Base-by-base conservation (phyloP, 2,329 filamentous ascomycete genomes). In the Penicillium crustosum region DNA sequence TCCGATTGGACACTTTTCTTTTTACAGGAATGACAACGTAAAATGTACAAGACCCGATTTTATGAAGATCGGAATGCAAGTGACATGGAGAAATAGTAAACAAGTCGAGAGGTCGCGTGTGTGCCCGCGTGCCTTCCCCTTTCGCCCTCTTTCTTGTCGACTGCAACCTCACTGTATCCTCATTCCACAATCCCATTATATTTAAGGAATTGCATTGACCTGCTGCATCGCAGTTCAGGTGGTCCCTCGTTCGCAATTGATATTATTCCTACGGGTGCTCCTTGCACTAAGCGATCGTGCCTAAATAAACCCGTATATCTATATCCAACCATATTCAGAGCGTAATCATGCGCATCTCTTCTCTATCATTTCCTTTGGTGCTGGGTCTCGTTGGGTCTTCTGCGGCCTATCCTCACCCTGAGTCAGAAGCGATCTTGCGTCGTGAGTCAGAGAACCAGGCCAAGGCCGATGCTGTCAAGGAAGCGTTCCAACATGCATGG, bases 401-500 rank as follows among this genome's bases (percentile, higher is more conserved):
- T 19, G 43, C 58, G 13, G 69, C 68, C 33, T 62, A 64, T 57
- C 68, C 70, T 3, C 55, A 63, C 13, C 36, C 45, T 17, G 50
- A 62, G 4, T 38, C 45, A 17, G 61, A 66, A 50, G 52, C 59
- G 7, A 35, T 61, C 21, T 42, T 63, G 39, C 51, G 61, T 35
- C 56, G 41, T 7, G 50, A 57, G 17, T 50, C 43, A 4, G 48
- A 59, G 2, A 55, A 59, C 13, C 68, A 63, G 15, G 58, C 68
- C 9, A 73, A 85, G 63, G 82, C 86, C 13, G 78, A 80, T 49
- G 84, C 85, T 1, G 84, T 93, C 53, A 88, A 86, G 70, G 82
- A 85, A 54, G 86, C 86, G 0, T 93, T 93, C 68, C 79, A 83
- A 57, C 82, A 82, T 66, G 87, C 89, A 2, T 93, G 89, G 88